Evolutionary conservation across 495 filamentous ascomycete species (phyloP).

Genomic region (Aspergillus ellipticus): DNA sequence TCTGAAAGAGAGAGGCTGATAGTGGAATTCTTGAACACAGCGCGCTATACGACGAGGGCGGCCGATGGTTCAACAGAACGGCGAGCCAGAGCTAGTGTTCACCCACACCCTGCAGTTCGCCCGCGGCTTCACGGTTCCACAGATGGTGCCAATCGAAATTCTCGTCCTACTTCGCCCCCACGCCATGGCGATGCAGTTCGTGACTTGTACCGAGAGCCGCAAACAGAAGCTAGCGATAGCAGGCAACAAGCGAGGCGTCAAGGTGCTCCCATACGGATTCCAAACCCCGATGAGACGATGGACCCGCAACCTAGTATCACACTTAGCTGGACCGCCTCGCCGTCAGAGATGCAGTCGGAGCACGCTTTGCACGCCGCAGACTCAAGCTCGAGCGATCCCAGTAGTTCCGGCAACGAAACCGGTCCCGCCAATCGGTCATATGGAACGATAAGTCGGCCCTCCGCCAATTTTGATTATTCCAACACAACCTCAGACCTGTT

Average conservation of each 20-base stretch:
- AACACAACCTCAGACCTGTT: constrained; percentile 16
- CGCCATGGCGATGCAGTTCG: constrained; percentile 22
- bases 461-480: constrained; percentile 21
- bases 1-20: constrained; percentile 55
- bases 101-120: constrained; percentile 29
- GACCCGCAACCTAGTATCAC: constrained; percentile 36
- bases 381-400: constrained; percentile 18
- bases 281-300: constrained; percentile 23
- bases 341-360: constrained; percentile 30
- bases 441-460: constrained; percentile 17
- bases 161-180: constrained; percentile 36
- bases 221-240: constrained; percentile 22
- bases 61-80: constrained; percentile 35
- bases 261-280: constrained; percentile 44
- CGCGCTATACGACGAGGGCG: constrained; percentile 36
- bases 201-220: constrained; percentile 28
- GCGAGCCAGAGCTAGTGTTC: constrained; percentile 24
- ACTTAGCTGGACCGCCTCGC: constrained; percentile 39
- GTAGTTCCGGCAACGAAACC: constrained; percentile 18
- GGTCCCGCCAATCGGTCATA: constrained; percentile 10
- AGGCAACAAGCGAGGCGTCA: constrained; percentile 40
- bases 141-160: constrained; percentile 39
- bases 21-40: constrained; percentile 52
- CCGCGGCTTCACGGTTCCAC: constrained; percentile 33
- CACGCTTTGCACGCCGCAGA: constrained; percentile 15